These are phyloP conservation scores for Xylariaceae sp. DNA, from an alignment of 2,329 filamentous ascomycete species.

Conservation along the genomic window DNA sequence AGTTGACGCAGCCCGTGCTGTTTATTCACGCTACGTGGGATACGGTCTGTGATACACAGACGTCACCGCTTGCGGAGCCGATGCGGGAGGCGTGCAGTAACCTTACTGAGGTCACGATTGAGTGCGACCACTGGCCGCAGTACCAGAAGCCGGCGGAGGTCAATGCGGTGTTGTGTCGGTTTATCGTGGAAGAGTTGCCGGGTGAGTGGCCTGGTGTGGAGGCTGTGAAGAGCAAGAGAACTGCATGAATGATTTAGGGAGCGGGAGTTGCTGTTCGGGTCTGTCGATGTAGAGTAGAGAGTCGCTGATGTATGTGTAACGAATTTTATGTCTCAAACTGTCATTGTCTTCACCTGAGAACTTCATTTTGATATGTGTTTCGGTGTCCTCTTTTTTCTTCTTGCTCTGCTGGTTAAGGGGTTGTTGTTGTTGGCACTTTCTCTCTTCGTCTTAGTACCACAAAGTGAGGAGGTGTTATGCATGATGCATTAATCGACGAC, in stretches of 20 bases:
- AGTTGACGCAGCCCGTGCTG: conserved; percentile 29
- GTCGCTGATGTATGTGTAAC: too few species aligned
- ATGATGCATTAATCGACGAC: too few species aligned
- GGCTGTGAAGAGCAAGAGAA: conserved; percentile 19
- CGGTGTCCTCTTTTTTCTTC: too few species aligned
- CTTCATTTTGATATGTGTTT: too few species aligned
- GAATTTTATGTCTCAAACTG: too few species aligned
- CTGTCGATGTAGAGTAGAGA: not conserved
- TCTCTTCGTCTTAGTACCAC: too few species aligned
- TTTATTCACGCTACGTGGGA: conserved; percentile 37
- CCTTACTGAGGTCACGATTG: conserved; percentile 35
- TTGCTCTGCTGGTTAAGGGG: too few species aligned
- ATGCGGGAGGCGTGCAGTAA: conserved; percentile 35
- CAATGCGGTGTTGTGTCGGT: conserved; percentile 24
- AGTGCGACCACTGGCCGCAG: conserved; percentile 35
- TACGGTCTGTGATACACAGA: conserved; percentile 33
- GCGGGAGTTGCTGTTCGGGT: not conserved
- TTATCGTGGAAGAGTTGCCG: conserved; percentile 23
- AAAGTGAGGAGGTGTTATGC: too few species aligned
- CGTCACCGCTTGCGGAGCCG: conserved; percentile 32
- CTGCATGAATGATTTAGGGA: not conserved
- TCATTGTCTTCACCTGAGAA: too few species aligned
- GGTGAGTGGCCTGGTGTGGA: conserved; percentile 19
- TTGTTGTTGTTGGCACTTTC: too few species aligned
- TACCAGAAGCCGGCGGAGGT: conserved; percentile 28